Evolutionary conservation across 129 eudicot species (phyloP), one percentile per base, ranked within the genome.

Genomic region (Artemisia tridentata): DNA sequence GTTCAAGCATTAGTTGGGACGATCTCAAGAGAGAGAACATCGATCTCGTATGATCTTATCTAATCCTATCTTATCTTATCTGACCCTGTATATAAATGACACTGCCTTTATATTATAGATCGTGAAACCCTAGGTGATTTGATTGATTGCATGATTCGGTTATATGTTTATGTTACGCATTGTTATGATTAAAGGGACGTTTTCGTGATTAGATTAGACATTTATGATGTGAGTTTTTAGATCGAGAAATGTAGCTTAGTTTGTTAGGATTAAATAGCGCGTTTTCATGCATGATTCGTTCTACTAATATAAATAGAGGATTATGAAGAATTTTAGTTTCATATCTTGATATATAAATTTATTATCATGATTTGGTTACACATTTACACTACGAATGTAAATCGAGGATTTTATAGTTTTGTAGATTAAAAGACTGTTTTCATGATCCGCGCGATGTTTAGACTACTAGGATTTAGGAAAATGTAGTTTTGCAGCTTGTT

Each of bases 21-120:
- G 87, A 72, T n/a, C 84, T 87, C 87, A 87, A 77, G 82, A 84
- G 82, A 17, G 93, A 87, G 76, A 77, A 67, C 49, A 77, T 87
- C 50, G 93, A 87, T 85, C 88, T 87, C 53, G 93, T 87, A 87
- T 56, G 81, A 46, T 43, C 25, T 25, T 18, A 3, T 18, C 14
- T 14, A 3, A 12, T 60, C 65, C 2, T 55, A n/a, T 17, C n/a
- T 60, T 25, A 7, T 19, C 10, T 55, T 19, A 19, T 34, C 43
- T 34, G 2, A 5, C 9, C 7, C 1, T 34, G 9, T 34, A 7
- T 34, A 34, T 34, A 34, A 4, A 5, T 34, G 43, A 6, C 43
- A 34, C 43, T 34, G 1, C 43, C 43, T 34, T 34, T 6, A 7
- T 38, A 38, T 38, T 38, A 38, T 38, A 38, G 45, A 38, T 38